Percentiles rank a stretch among this genome's conserved stretches.
phyloP scores from a whole-genome alignment of 192 early-diverging fungal genomes.

The Coemansia brasiliensis region DNA sequence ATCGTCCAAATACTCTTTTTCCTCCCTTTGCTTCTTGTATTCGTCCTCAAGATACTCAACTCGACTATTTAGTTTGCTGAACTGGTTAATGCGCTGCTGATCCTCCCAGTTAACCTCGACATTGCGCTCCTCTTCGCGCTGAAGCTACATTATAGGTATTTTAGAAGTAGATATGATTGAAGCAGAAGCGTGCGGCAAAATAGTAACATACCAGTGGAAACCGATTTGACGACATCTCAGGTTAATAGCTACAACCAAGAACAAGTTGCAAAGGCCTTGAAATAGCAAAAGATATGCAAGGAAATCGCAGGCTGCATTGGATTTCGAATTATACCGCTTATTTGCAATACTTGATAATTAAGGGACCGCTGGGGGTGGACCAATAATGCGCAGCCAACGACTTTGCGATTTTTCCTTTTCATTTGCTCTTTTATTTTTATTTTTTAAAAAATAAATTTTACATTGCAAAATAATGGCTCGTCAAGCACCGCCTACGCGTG shows the following conservation, averaged over 20 bases:
- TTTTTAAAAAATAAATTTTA: background rate
- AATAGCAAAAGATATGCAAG: too few species aligned
- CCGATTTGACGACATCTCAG: conserved; percentile 8
- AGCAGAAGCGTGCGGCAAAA: background rate
- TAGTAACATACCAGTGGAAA: conserved; percentile 12
- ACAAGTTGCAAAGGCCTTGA: too few species aligned
- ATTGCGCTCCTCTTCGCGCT: conserved; percentile 79
- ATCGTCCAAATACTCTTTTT: conserved; percentile 94
- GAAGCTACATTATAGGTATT: conserved; percentile 25
- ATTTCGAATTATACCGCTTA: background rate
- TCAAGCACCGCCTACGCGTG: conserved; percentile 6
- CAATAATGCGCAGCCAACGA: background rate
- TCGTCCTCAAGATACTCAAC: conserved; percentile 75
- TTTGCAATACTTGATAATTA: background rate
- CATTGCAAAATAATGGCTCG: conserved; percentile 5
- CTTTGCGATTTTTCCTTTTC: conserved; percentile 8
- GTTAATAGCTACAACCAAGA: too few species aligned
- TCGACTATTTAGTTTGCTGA: conserved; percentile 81
- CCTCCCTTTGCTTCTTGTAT: conserved; percentile 81
- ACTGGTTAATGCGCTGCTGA: conserved; percentile 93
- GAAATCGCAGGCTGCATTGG: background rate
- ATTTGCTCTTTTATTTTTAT: background rate
- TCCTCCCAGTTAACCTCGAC: conserved; percentile 96
- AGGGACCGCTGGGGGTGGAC: background rate
- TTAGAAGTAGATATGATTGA: background rate